Evolutionary conservation across 306 rosid species (phyloP).

Genomic region (Dalbergia cochinchinensis): DNA sequence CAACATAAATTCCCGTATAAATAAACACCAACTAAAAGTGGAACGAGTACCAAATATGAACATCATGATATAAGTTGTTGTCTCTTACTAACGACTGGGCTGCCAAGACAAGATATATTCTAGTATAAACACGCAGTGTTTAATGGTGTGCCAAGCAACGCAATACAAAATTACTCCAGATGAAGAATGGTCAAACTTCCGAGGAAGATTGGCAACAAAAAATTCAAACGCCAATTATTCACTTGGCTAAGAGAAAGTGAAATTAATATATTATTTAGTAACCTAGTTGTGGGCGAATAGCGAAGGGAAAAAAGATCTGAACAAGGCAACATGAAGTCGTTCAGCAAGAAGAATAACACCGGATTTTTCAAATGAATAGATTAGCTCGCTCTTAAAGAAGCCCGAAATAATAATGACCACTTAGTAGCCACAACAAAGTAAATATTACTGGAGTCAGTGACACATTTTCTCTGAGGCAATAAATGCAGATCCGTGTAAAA

Average conservation of each 20-base stretch:
- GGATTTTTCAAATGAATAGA: constrained; percentile 4
- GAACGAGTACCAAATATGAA: background rate
- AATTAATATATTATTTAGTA: background rate
- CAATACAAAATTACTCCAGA: constrained; percentile 2
- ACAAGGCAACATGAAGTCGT: background rate
- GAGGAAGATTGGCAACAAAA: background rate
- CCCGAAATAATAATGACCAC: background rate
- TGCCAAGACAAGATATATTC: background rate
- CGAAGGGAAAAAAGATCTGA: constrained; percentile 34
- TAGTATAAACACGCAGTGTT: background rate
- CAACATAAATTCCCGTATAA: background rate
- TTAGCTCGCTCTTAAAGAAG: background rate
- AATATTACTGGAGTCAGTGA: background rate
- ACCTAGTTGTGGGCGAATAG: background rate
- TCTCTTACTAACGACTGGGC: background rate
- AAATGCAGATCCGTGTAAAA: constrained; percentile 24
- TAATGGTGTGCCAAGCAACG: background rate
- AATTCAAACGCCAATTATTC: background rate
- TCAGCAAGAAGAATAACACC: background rate
- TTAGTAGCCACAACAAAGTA: background rate
- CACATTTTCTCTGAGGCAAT: background rate
- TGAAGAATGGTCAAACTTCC: background rate
- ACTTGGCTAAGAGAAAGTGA: background rate
- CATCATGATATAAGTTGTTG: background rate
- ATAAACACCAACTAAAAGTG: background rate